Evolutionary conservation across 192 early-diverging fungal species (phyloP).

Genomic region (Podila horticola): DNA sequence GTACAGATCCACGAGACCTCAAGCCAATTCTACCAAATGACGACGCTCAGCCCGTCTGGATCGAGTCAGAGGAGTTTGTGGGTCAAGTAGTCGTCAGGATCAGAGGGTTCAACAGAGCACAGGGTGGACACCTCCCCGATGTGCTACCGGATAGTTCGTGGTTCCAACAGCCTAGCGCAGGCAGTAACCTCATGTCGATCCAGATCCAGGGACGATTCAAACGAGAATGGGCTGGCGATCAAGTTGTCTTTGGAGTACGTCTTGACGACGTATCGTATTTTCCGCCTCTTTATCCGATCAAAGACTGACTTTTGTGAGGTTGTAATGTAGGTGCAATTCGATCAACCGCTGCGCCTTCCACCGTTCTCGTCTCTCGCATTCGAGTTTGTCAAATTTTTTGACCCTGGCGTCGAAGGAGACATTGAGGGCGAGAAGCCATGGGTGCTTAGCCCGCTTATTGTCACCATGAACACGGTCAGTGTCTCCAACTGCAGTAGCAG

Average conservation of each 20-base stretch:
- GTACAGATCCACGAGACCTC: constrained; percentile 3
- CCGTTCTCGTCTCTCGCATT: constrained; percentile 71
- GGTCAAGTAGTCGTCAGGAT: constrained; percentile 19
- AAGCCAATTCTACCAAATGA: constrained; percentile 14
- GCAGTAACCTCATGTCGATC: constrained; percentile 28
- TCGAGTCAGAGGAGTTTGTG: constrained; percentile 36
- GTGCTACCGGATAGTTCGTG: neutral
- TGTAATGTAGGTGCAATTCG: constrained; percentile 63
- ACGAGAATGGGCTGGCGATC: constrained; percentile 63
- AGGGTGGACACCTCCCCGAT: too few relatives aligned
- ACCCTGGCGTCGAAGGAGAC: constrained; percentile 75
- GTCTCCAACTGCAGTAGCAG: too few relatives aligned
- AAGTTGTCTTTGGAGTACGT: constrained; percentile 73
- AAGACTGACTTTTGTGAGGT: neutral
- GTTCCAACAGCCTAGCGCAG: neutral
- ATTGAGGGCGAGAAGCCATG: constrained; percentile 73
- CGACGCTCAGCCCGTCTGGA: constrained; percentile 16
- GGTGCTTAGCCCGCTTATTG: constrained; percentile 70
- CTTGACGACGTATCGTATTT: neutral
- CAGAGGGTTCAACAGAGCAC: constrained; percentile 17
- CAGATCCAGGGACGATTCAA: constrained; percentile 76
- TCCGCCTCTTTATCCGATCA: neutral
- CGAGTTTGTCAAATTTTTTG: constrained; percentile 75
- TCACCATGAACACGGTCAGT: constrained; percentile 43
- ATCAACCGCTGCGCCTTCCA: constrained; percentile 69